These are phyloP conservation scores for Adenanthera pavonina DNA, from an alignment of 306 rosid genomes.

Conservation along the genomic window DNA sequence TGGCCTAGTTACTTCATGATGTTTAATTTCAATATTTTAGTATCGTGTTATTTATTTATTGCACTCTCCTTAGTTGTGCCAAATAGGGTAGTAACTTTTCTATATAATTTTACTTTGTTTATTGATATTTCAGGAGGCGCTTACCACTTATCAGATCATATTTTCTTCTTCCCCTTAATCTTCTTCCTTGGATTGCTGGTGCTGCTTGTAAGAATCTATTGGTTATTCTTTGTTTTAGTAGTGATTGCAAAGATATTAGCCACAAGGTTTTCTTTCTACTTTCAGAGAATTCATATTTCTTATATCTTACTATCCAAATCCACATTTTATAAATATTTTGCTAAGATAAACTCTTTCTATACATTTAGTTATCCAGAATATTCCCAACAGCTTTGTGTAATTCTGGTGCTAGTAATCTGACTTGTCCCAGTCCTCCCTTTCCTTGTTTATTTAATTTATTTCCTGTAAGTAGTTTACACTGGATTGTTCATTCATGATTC, in stretches of 20 bases:
- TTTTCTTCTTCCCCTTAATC: slow-evolving; percentile 75
- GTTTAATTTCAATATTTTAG: neutral
- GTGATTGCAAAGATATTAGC: neutral
- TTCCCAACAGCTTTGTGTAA: slow-evolving; percentile 14
- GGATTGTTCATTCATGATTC: slow-evolving; percentile 43
- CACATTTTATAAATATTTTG: slow-evolving; percentile 19
- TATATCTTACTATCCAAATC: slow-evolving; percentile 20
- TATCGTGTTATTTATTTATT: neutral
- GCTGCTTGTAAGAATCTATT: slow-evolving; percentile 71
- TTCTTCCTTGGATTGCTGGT: slow-evolving; percentile 84
- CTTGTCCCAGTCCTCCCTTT: neutral
- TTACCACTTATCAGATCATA: slow-evolving; percentile 81
- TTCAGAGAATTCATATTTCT: slow-evolving; percentile 18
- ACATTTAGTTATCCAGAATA: neutral
- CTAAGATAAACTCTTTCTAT: neutral
- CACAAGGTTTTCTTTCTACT: neutral
- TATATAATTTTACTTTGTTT: slow-evolving; percentile 22
- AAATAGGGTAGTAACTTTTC: too few species aligned
- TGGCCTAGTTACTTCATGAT: slow-evolving; percentile 11
- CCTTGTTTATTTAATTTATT: slow-evolving; percentile 26
- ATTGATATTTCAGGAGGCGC: slow-evolving; percentile 80
- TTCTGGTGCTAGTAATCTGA: slow-evolving; percentile 19
- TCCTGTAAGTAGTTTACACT: slow-evolving; percentile 29
- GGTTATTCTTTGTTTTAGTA: slow-evolving; percentile 26
- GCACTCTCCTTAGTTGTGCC: slow-evolving; percentile 17